Evolutionary conservation across 768 basidiomycete genomes (phyloP), one percentile per base, ranked within the genome.

Genomic region (Russula earlei): DNA sequence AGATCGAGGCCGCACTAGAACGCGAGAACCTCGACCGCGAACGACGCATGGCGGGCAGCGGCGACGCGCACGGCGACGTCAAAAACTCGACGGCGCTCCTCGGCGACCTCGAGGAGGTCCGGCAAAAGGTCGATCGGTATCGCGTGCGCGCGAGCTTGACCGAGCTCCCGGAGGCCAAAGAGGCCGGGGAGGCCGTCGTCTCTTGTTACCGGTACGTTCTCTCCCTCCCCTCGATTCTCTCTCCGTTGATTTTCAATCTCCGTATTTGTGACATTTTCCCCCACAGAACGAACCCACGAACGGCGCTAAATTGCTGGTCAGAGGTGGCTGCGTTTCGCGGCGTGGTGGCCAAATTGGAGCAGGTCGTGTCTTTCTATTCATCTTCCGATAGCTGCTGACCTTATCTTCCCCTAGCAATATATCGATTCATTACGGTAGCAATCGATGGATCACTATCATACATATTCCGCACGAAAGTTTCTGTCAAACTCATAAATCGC

Each of bases 11-110:
- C 31, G 88, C 87, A 1, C 74, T 94, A 46, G 87, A 93, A 74
- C 85, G 83, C 72, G 91, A 93, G 73, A 94, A 93, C 70, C 68
- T 93, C 49, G 87, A 91, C 68, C 77, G 78, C 55, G 90, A 92
- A 70, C 76, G 74, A 62, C 68, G 69, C 25, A 75, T 78, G 74
- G 75, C 75, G 15, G 79, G 76, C 27, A 62, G 58, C 17, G 60
- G 45, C 29, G 59, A 45, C 33, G 64, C 55, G 49, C 73, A 69
- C 20, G 74, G 71, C 20, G 67, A 73, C 27, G 65, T 82, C 42
- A 81, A 75, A 66, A 83, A 77, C 62, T 85, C 82, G 56, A 74
- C 79, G 7, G 74, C 76, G 3, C 72, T 93, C 25, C 68, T 84
- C 54, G 85, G 82, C 27, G 91, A 92, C 68, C 67, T 93, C 61